These are phyloP conservation scores for Pinus taeda DNA, from an alignment of 75 land plant species.

Conservation along the genomic window DNA sequence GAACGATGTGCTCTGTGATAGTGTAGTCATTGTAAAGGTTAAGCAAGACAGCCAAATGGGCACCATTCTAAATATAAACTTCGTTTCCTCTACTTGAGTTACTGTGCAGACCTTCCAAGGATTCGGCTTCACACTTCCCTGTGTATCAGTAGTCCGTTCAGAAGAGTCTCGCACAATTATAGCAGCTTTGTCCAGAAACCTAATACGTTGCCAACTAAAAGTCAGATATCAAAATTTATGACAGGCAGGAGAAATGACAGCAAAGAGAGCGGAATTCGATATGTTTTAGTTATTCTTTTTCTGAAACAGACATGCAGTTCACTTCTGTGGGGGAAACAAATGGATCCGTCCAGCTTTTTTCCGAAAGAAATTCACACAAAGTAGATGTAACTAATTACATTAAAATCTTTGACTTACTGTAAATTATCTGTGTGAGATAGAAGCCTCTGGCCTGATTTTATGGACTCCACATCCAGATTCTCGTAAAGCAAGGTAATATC, in stretches of 20 bases:
- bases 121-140: neutral
- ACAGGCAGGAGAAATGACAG: no score
- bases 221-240: neutral
- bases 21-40: neutral
- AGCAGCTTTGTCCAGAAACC: constrained; percentile 34
- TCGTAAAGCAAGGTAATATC: constrained; percentile 45
- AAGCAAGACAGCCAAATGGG: constrained; percentile 35
- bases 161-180: neutral
- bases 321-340: no score
- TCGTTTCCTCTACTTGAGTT: constrained; percentile 47
- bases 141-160: neutral
- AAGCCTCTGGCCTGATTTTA: neutral
- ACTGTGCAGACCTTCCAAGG: constrained; percentile 41
- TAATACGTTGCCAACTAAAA: neutral
- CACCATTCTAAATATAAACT: constrained; percentile 27
- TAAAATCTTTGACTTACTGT: neutral
- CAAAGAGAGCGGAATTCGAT: no score
- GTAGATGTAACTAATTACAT: no score
- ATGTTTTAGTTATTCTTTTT: no score
- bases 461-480: constrained; percentile 7
- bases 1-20: constrained; percentile 25
- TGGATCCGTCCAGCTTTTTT: no score
- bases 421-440: neutral
- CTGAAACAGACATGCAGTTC: no score
- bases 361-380: no score